These are phyloP conservation scores for Metschnikowia kunwiensis DNA, from an alignment of 805 yeast species.

Conservation along the genomic window DNA sequence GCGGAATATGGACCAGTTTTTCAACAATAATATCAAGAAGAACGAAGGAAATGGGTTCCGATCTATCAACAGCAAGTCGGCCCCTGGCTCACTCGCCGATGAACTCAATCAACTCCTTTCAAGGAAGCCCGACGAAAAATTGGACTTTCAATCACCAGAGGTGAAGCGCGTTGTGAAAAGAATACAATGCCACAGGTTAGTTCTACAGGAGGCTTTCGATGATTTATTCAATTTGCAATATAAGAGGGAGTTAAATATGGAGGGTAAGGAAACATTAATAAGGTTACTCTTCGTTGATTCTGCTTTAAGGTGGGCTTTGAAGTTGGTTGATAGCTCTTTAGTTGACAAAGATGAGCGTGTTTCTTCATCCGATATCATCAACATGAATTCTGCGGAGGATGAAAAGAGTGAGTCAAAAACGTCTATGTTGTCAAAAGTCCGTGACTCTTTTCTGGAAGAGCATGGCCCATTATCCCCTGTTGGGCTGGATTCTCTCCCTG, in stretches of 20 bases:
- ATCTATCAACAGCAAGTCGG: background rate
- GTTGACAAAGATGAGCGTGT: conserved; percentile 17
- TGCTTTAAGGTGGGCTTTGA: conserved; percentile 57
- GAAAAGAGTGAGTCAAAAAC: conserved; percentile 19
- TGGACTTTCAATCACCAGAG: conserved; percentile 33
- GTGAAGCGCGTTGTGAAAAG: conserved; percentile 28
- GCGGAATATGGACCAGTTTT: conserved; percentile 69
- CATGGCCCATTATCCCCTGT: conserved; percentile 9
- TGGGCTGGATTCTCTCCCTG: conserved; percentile 11
- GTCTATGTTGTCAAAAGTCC: conserved; percentile 5
- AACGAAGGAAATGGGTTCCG: conserved; percentile 27
- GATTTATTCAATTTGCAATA: conserved; percentile 58
- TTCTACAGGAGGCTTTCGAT: conserved; percentile 36
- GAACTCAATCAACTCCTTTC: conserved; percentile 30
- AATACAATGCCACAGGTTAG: conserved; percentile 28
- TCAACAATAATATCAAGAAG: conserved; percentile 35
- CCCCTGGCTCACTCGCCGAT: conserved; percentile 36
- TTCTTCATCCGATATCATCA: conserved; percentile 15
- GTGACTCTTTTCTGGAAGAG: conserved; percentile 5
- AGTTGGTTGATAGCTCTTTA: conserved; percentile 37
- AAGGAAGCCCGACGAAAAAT: conserved; percentile 29
- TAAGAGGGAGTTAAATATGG: conserved; percentile 51
- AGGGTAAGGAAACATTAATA: conserved; percentile 74
- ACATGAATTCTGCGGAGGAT: conserved; percentile 23
- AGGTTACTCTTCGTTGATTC: conserved; percentile 68